Base-by-base conservation (phyloP, 495 filamentous ascomycete genomes). In the Neurospora sp. region DNA sequence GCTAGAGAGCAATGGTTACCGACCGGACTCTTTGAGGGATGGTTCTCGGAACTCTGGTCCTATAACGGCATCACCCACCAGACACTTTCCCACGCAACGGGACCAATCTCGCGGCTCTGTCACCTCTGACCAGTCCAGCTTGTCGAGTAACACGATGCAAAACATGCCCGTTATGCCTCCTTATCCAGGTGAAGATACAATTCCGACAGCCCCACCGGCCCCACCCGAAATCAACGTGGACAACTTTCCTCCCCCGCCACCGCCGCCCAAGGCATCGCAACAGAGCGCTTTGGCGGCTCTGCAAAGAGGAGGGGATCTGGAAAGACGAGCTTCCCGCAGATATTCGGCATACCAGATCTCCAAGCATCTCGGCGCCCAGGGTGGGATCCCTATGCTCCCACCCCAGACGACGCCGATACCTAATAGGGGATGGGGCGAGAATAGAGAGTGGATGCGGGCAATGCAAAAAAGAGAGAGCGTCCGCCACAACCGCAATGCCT, bases 281-380 rank as follows among this genome's bases (percentile, higher is more conserved):
- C 92, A 96, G 78, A 95, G 97, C 84, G 96, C 96, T 10, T 85
- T 99, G 70, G 93, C 92, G 45, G 94, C 94, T 59, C 81, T 99
- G 74, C 96, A 98, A 80, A 86, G 93, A 79, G 94, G 94, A 71
- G 93, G 94, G 6, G 93, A 97, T 73, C 84, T 98, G n/a, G 95
- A 98, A 78, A 88, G 96, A 76, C 88, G 96, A 76, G 96, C 96
- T 11, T 98, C 96, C 4, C 87, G 94, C 77, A 85, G 96, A 76
- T 98, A 98, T 79, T 98, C 94, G 39, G 90, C 92, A 48, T 99
- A 98, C 82, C 96, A 98, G 77, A 94, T 98, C 69, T 92, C 93
- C 31, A 98, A 97, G 77, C 93, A 97, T 73, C 86, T 98, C 4
- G 96, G 95, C 3, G 87, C 90, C 34, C 91, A 91, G 39, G 86